Evolutionary conservation across 441 rosid genomes (phyloP).

Genomic region (Mallotus repandus): DNA sequence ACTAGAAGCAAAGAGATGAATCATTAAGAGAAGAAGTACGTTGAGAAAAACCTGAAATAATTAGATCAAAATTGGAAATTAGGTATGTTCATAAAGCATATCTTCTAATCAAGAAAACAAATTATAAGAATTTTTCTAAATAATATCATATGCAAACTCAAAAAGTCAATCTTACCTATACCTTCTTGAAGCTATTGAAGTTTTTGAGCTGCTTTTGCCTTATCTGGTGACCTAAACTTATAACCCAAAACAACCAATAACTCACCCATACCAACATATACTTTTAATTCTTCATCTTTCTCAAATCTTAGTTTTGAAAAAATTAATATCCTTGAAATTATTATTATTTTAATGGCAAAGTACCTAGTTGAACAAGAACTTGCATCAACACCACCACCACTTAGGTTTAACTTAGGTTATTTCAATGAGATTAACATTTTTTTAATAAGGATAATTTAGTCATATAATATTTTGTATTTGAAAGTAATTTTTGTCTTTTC

Average conservation of each 20-base stretch:
- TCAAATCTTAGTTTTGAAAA: conserved; percentile 41
- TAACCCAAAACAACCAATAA: conserved; percentile 73
- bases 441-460: no score
- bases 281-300: conserved; percentile 29
- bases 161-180: conserved; percentile 60
- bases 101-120: conserved; percentile 59
- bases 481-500: no score
- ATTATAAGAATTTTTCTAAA: conserved; percentile 71
- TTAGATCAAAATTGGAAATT: conserved; percentile 19
- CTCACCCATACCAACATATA: conserved; percentile 72
- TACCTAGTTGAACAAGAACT: conserved; percentile 11
- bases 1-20: conserved; percentile 31
- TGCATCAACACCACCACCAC: not conserved
- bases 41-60: conserved; percentile 11
- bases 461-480: no score
- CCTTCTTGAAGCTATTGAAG: conserved; percentile 77
- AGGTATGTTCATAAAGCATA: conserved; percentile 60
- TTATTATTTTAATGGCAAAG: conserved; percentile 1
- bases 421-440: no score
- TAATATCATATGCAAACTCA: conserved; percentile 58
- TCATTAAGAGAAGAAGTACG: conserved; percentile 6
- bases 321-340: not conserved
- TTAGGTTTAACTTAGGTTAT: conserved; percentile 16
- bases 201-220: conserved; percentile 82
- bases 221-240: conserved; percentile 71